Percentiles rank a stretch among this genome's conserved stretches.
phyloP scores from a whole-genome alignment of 805 yeast genomes.

The Candida tibetensis region DNA sequence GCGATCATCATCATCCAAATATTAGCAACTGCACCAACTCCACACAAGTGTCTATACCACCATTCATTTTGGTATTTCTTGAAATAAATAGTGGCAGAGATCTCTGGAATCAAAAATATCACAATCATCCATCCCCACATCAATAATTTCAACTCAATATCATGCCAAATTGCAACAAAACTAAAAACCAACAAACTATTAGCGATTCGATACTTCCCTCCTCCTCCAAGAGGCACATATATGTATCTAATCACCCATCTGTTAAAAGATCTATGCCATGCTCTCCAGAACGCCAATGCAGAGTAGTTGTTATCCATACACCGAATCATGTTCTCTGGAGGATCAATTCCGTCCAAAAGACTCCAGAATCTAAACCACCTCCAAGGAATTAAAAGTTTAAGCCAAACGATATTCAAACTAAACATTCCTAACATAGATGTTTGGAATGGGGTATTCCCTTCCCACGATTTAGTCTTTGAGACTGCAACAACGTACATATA shows the following conservation, averaged over 20 bases:
- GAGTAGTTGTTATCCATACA: constrained; percentile 94
- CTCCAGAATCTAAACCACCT: constrained; percentile 92
- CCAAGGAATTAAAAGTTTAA: constrained; percentile 94
- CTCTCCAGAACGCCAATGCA: constrained; percentile 95
- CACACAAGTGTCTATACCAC: constrained; percentile 83
- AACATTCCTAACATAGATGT: constrained; percentile 92
- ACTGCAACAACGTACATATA: constrained; percentile 92
- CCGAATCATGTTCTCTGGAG: constrained; percentile 97
- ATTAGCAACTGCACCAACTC: constrained; percentile 81
- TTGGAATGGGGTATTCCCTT: constrained; percentile 84
- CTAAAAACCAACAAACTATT: constrained; percentile 85
- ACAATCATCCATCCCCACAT: constrained; percentile 98
- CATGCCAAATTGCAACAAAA: constrained; percentile 98
- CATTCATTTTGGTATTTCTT: constrained; percentile 42
- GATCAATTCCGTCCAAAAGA: constrained; percentile 85
- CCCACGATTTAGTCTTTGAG: constrained; percentile 86
- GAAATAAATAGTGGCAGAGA: constrained; percentile 52
- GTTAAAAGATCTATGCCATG: constrained; percentile 96
- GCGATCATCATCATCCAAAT: constrained; percentile 99
- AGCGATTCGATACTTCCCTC: constrained; percentile 64
- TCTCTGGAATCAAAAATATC: constrained; percentile 82
- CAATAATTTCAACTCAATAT: constrained; percentile 78
- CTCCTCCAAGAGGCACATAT: constrained; percentile 86
- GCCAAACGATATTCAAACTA: constrained; percentile 88
- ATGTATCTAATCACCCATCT: constrained; percentile 87